Evolutionary conservation across 2,329 filamentous ascomycete genomes (phyloP).

Genomic region (Aspergillus ruber): DNA sequence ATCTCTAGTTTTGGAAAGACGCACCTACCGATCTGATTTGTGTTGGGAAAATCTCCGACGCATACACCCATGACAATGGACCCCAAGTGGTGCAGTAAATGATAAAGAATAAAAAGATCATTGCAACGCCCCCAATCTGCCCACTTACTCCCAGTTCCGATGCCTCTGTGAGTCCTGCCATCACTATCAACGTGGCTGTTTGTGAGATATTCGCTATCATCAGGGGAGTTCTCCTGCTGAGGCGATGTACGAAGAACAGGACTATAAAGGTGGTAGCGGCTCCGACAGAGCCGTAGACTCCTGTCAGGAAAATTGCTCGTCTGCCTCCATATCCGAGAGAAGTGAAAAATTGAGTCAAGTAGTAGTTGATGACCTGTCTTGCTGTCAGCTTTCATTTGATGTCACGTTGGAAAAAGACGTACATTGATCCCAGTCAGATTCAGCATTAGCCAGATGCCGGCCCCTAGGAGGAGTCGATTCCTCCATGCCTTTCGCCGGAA

Average conservation of each 20-base stretch:
- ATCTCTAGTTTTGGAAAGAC: background rate
- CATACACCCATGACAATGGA: constrained; percentile 53
- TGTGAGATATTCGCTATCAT: constrained; percentile 44
- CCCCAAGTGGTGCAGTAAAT: constrained; percentile 39
- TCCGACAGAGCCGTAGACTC: constrained; percentile 56
- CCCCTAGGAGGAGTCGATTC: constrained; percentile 9
- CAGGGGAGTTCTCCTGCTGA: constrained; percentile 48
- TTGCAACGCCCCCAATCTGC: constrained; percentile 43
- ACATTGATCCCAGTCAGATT: background rate
- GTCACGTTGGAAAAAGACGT: constrained; percentile 44
- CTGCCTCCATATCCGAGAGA: constrained; percentile 51
- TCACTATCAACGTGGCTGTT: constrained; percentile 47
- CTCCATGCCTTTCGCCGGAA: constrained; percentile 55
- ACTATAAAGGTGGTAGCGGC: constrained; percentile 40
- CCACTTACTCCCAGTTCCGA: constrained; percentile 47
- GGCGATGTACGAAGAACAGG: constrained; percentile 51
- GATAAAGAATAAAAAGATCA: constrained; percentile 55
- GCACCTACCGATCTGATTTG: constrained; percentile 46
- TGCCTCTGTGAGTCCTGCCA: constrained; percentile 55
- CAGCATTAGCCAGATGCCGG: background rate
- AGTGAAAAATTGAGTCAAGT: constrained; percentile 36
- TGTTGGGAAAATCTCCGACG: constrained; percentile 61
- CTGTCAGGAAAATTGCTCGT: constrained; percentile 49
- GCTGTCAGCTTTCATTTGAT: constrained; percentile 61
- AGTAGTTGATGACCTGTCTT: constrained; percentile 41